Base-by-base conservation (phyloP, 257 asterid species). In the Verbascum thapsus region DNA sequence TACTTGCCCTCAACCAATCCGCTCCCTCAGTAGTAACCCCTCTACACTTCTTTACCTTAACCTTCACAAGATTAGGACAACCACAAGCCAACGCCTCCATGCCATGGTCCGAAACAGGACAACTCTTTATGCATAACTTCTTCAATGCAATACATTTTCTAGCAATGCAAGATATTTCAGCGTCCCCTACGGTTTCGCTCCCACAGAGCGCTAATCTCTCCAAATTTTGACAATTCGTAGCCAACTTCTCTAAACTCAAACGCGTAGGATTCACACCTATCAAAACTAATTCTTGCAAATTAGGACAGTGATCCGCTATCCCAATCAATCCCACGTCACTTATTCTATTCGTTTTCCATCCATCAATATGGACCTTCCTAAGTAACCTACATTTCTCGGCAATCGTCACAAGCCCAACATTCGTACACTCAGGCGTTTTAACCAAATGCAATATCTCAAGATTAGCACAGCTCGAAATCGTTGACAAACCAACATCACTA, bases 191-290 rank as follows among this genome's bases (percentile, higher is more conserved):
- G 7, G 86, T 82, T 71, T 88, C 95, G 48, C 98, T 84, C 8
- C 91, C 95, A 63, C 96, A 91, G 40, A 91, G 66, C 3, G 98
- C 98, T 73, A 91, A 72, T 66, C 98, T 76, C 72, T 91, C 98
- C 72, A 91, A 73, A 56, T 81, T 88, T 19, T 10, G 77, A 58
- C 98, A 91, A 45, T 82, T 85, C 0, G 82, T 61, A 1, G 83
- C 96, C 71, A 88, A 63, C 61, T 78, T 81, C 19, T 58, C 73
- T 19, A 77, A 44, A 57, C 95, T 84, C 77, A 75, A 63, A 4
- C 23, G 53, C 0, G 95, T 88, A 0, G 95, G 96, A 56, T 91
- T 88, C 49, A 91, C 91, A 53, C 95, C 95, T 2, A 91, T 91
- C 57, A 91, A 79, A 61, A 91, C 96, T 74, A 91, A 64, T 38